Evolutionary conservation across 352 stramenopile genomes (phyloP).

Genomic region (Pythium monospermum): DNA sequence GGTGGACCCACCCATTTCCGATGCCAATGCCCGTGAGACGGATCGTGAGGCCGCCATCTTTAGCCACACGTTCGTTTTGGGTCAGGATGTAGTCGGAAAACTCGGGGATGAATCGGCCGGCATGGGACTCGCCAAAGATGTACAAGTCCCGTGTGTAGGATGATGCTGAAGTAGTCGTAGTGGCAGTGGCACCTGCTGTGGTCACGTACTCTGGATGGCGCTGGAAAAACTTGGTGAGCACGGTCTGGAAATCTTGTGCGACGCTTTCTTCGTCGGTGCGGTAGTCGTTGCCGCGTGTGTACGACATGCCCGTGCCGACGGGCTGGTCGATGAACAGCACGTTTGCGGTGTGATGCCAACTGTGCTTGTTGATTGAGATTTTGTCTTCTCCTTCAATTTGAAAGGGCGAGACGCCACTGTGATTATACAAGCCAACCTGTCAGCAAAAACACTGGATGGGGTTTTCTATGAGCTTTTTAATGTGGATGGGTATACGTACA

Average conservation of each 20-base stretch:
- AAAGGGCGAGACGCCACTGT: conserved; percentile 64
- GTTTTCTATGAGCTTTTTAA: too few species aligned
- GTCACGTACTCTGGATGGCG: conserved; percentile 75
- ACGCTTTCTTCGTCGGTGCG: conserved; percentile 41
- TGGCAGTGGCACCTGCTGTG: conserved; percentile 28
- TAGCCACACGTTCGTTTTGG: conserved; percentile 54
- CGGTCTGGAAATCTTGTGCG: conserved; percentile 89
- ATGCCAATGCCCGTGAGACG: conserved; percentile 89
- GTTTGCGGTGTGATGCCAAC: conserved; percentile 71
- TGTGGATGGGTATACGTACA: conserved; percentile 26
- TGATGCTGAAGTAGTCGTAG: too few species aligned
- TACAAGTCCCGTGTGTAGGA: conserved; percentile 84
- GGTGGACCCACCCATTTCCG: conserved; percentile 97
- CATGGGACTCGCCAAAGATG: conserved; percentile 96
- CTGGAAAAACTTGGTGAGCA: conserved; percentile 91
- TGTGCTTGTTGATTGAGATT: conserved; percentile 62
- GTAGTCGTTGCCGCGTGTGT: conserved; percentile 47
- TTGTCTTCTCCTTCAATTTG: conserved; percentile 43
- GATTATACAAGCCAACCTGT: neutral
- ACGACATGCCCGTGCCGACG: conserved; percentile 76
- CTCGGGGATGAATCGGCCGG: conserved; percentile 95
- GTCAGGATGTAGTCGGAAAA: conserved; percentile 93
- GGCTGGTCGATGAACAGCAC: conserved; percentile 84
- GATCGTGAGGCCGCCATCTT: conserved; percentile 34
- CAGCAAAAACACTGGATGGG: neutral